Evolutionary conservation across 2,329 filamentous ascomycete genomes (phyloP).

Genomic region (Madurella fahalii): DNA sequence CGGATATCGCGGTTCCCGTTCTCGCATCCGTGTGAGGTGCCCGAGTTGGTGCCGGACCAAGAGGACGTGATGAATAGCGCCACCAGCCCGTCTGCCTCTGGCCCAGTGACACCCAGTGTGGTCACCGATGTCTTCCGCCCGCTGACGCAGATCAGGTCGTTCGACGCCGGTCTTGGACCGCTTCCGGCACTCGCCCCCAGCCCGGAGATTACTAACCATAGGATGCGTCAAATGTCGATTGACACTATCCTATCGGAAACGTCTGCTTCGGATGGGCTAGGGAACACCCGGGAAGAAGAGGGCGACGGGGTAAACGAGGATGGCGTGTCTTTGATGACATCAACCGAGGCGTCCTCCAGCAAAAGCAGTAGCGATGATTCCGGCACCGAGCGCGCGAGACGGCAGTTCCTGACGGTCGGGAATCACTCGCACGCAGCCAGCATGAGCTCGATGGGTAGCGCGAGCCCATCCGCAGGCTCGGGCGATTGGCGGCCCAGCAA

Average conservation of each 20-base stretch:
- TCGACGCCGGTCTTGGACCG: constrained; percentile 12
- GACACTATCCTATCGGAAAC: constrained; percentile 3
- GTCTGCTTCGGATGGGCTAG: constrained; percentile 10
- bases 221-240: constrained; percentile 9
- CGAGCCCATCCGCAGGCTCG: constrained; percentile 8
- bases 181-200: constrained; percentile 4
- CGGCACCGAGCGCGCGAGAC: neutral
- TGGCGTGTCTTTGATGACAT: constrained; percentile 16
- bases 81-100: constrained; percentile 5
- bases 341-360: constrained; percentile 13
- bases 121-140: constrained; percentile 18
- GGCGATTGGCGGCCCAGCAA: constrained; percentile 14
- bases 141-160: constrained; percentile 3
- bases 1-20: constrained; percentile 22
- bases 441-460: constrained; percentile 17
- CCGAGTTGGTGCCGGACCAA: constrained; percentile 21
- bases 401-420: neutral
- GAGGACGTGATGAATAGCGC: constrained; percentile 6
- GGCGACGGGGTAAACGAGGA: constrained; percentile 12
- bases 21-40: constrained; percentile 19
- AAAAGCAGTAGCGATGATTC: constrained; percentile 1
- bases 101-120: constrained; percentile 10
- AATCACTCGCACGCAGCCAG: constrained; percentile 3
- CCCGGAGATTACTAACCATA: neutral
- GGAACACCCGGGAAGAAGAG: constrained; percentile 16